phyloP scores from a whole-genome alignment of 2,329 filamentous ascomycete genomes.

The Exophiala bonariae region DNA sequence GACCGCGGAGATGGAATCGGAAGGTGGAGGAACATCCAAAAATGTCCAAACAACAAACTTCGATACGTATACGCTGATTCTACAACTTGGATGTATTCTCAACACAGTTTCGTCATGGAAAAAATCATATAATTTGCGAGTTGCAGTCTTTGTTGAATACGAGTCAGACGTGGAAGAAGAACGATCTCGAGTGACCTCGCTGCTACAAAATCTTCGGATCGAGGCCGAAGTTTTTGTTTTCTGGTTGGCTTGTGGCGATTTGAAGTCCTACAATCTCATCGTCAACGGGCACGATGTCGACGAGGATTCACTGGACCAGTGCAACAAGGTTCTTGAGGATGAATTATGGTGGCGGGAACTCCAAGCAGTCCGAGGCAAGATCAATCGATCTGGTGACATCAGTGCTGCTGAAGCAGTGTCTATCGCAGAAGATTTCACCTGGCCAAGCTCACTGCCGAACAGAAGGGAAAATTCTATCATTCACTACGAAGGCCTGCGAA shows the following conservation, averaged over 20 bases:
- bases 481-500: conserved; percentile 60
- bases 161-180: conserved; percentile 82
- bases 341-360: conserved; percentile 85
- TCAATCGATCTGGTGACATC: conserved; percentile 29
- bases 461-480: conserved; percentile 43
- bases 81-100: conserved; percentile 82
- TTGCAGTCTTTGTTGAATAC: conserved; percentile 87
- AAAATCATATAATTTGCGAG: conserved; percentile 68
- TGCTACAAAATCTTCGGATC: conserved; percentile 79
- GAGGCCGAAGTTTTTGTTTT: conserved; percentile 78
- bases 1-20: conserved; percentile 74
- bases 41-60: conserved; percentile 83
- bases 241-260: conserved; percentile 72
- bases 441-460: conserved; percentile 56
- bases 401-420: conserved; percentile 45
- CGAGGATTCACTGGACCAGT: conserved; percentile 57
- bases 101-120: conserved; percentile 81
- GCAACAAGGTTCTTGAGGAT: conserved; percentile 66
- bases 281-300: conserved; percentile 67
- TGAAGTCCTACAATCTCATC: conserved; percentile 74
- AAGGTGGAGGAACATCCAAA: conserved; percentile 52
- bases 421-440: conserved; percentile 47
- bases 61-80: conserved; percentile 84
- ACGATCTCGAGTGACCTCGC: conserved; percentile 65
- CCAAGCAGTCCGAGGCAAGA: conserved; percentile 46